Percentiles rank a stretch among this genome's conserved stretches.
phyloP scores from a whole-genome alignment of 371 early-diverging fungal species.

The Mucor circinelloides region DNA sequence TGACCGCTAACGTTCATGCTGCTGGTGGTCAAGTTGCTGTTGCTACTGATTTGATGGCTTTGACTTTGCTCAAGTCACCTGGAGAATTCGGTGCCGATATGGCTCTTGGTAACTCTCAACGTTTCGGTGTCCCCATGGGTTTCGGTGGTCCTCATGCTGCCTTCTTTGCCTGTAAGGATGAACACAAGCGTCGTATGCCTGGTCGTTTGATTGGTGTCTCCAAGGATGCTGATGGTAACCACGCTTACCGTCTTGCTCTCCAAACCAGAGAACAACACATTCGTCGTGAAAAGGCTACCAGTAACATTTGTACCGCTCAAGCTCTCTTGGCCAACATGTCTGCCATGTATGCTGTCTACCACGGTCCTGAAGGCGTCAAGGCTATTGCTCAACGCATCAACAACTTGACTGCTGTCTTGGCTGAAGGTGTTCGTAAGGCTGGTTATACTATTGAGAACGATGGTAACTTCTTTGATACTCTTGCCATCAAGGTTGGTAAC shows the following conservation, averaged over 20 bases:
- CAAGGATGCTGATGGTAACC: slow-evolving; percentile 85
- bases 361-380: slow-evolving; percentile 92
- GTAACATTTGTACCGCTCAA: slow-evolving; percentile 98
- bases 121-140: slow-evolving; percentile 97
- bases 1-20: slow-evolving; percentile 78
- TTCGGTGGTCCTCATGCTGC: slow-evolving; percentile 99
- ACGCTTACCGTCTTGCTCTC: slow-evolving; percentile 92
- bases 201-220: slow-evolving; percentile 96
- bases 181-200: slow-evolving; percentile 93
- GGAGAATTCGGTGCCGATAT: slow-evolving; percentile 97
- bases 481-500: slow-evolving; percentile 75
- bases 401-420: slow-evolving; percentile 81
- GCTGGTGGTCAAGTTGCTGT: slow-evolving; percentile 87
- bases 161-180: slow-evolving; percentile 93
- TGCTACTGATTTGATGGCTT: slow-evolving; percentile 94
- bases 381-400: slow-evolving; percentile 92
- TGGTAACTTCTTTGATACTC: slow-evolving; percentile 90
- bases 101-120: slow-evolving; percentile 94
- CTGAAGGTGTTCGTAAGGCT: slow-evolving; percentile 67
- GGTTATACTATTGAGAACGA: slow-evolving; percentile 82
- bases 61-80: slow-evolving; percentile 89
- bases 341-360: slow-evolving; percentile 96
- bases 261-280: slow-evolving; percentile 99
- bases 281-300: slow-evolving; percentile 97
- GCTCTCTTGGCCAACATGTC: slow-evolving; percentile 93